Evolutionary conservation across 345 rosid species (phyloP), one percentile per base, ranked within the genome.

Genomic region (Rhodomyrtus tomentosa): DNA sequence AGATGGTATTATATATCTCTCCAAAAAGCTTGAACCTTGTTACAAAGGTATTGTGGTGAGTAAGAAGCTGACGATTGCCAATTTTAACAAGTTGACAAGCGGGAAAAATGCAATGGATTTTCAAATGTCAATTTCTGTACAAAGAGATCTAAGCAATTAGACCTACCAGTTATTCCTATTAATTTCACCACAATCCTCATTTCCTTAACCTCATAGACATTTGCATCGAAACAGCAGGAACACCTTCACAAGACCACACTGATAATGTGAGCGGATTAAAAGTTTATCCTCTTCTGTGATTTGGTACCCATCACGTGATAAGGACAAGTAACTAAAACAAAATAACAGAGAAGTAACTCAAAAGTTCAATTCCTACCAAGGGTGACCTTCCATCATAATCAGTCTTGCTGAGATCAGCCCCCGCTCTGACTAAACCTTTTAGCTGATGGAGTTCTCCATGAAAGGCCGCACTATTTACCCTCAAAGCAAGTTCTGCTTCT

Each of bases 311-410:
- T 29, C 83, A 50, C 55, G 15, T 50, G 25, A 29, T 50, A 53
- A 50, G 55, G 56, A 50, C 25, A 29, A 0, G 7, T 21, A 55
- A 7, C 59, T 58, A 4, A 14, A 29, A 22, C 36, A 24, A 83
- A 74, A 8, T 14, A 13, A 32, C 6, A 22, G 38, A 32, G 24
- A 18, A 68, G 45, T 18, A 68, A 68, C 18, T 68, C 76, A 18
- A 68, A 68, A 68, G 76, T 12, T 18, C 76, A 32, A 68, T 82
- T n/a, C 88, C 73, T 93, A 98, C 99, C 97, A 98, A 88, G 4
- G 98, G 97, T 25, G 98, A 89, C 90, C 99, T 92, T 86, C 98
- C 98, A 87, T 95, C 99, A 88, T 98, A 98, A 88, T 98, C 99
- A 29, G 92, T 90, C 92, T 91, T 93, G 87, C 90, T 94, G 81